These are phyloP conservation scores for Albizia julibrissin DNA, from an alignment of 306 rosid genomes.

Conservation along the genomic window DNA sequence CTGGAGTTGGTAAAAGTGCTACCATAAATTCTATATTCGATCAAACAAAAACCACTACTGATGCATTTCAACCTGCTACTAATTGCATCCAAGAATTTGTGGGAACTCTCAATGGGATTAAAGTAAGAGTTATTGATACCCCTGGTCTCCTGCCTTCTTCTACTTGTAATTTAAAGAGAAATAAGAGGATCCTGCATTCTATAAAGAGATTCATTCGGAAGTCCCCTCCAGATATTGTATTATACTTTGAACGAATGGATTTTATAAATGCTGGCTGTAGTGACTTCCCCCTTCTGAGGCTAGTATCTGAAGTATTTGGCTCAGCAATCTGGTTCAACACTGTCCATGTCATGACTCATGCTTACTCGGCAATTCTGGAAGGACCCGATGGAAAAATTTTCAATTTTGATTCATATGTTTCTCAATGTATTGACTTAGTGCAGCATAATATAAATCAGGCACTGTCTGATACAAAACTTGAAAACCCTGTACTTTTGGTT, in stretches of 20 bases:
- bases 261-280: conserved; percentile 46
- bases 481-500: conserved; percentile 82
- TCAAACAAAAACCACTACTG: conserved; percentile 66
- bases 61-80: conserved; percentile 92
- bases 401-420: conserved; percentile 66
- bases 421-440: conserved; percentile 58
- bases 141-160: conserved; percentile 82
- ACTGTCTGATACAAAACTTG: conserved; percentile 72
- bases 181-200: conserved; percentile 77
- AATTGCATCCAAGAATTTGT: conserved; percentile 68
- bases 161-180: conserved; percentile 60
- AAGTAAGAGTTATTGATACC: conserved; percentile 73
- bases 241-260: conserved; percentile 90
- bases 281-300: conserved; percentile 71
- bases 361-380: conserved; percentile 76
- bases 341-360: conserved; percentile 87
- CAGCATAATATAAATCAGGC: conserved; percentile 86
- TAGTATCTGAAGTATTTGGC: conserved; percentile 78
- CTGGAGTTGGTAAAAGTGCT: conserved; percentile 99
- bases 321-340: conserved; percentile 88
- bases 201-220: conserved; percentile 76
- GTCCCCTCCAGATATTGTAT: conserved; percentile 86
- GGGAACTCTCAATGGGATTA: conserved; percentile 73
- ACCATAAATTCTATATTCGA: conserved; percentile 87
- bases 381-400: conserved; percentile 67